Evolutionary conservation across 139 green algal genomes (phyloP), one percentile per base, ranked within the genome.

Genomic region (Picochlorum sp.): DNA sequence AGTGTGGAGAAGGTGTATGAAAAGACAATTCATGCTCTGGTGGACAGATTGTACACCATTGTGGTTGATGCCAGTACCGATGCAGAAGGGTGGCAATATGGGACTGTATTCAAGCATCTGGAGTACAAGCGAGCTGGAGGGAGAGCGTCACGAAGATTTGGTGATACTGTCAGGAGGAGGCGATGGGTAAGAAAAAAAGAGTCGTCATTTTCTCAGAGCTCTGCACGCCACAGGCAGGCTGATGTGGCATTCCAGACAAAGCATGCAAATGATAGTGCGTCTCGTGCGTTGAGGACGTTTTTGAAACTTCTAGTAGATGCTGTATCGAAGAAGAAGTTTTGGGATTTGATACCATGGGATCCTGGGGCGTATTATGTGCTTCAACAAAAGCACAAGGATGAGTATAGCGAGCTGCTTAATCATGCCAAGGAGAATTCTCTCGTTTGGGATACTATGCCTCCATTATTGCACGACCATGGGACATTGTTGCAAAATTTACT

Each of bases 41-140:
- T 38, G 20, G 21, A 30, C 4, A 15, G 4, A 13, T 51, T 10
- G 11, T 83, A 70, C 75, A 52, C 74, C 30, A 6, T 66, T 11
- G 66, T 64, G 3, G 62, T 77, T 6, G 62, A 24, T 1, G 18
- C 49, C 10, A 68, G 56, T 45, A 83, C 78, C 0, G 75, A 83
- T 18, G 14, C 56, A 0, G 60, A 83, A 20, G 78, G 78, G 38
- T 84, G 71, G 67, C 59, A 72, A 26, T 82, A 84, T 56, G 78
- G 47, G 28, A 78, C 67, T 28, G 75, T 84, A 4, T 82, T 84
- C 62, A 80, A 75, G 55, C 78, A 84, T 30, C 38, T 84, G 21
- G 71, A 84, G 9, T 78, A 80, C 37, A 60, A 57, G 15, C 64
- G 78, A 30, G 38, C 68, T 16, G 78, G 78, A 18, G 78, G 78